phyloP scores from a whole-genome alignment of 2,329 filamentous ascomycete species.

The Ustilaginoidea virens region DNA sequence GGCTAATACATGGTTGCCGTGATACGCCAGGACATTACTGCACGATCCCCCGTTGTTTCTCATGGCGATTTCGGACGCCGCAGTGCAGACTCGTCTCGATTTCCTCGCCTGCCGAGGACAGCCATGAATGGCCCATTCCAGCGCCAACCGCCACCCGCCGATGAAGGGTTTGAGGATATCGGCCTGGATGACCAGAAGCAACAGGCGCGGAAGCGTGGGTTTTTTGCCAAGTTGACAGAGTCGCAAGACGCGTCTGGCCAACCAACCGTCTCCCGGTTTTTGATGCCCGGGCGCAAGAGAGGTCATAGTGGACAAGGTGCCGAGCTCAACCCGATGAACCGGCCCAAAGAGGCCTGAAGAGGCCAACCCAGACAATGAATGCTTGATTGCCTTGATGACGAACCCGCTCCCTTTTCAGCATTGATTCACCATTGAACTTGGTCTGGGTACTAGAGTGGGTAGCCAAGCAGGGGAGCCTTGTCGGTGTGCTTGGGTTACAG shows the following conservation, averaged over 20 bases:
- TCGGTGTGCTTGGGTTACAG: no score
- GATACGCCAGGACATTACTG: slow-evolving; percentile 76
- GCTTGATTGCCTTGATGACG: no score
- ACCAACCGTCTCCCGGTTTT: slow-evolving; percentile 39
- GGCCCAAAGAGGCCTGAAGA: slow-evolving; percentile 14
- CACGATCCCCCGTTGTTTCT: slow-evolving; percentile 58
- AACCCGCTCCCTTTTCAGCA: no score
- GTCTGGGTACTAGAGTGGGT: no score
- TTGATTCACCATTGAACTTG: no score
- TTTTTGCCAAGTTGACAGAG: slow-evolving; percentile 67
- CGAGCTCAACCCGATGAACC: slow-evolving; percentile 52
- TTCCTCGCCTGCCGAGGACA: slow-evolving; percentile 45
- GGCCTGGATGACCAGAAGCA: slow-evolving; percentile 62
- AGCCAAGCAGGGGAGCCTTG: no score
- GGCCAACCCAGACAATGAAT: no score
- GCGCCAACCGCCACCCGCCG: slow-evolving; percentile 47
- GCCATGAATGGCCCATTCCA: slow-evolving; percentile 43
- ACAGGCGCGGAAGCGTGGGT: slow-evolving; percentile 40
- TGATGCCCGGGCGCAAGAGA: slow-evolving; percentile 56
- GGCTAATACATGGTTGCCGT: no score
- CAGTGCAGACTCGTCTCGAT: slow-evolving; percentile 63
- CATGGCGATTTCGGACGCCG: slow-evolving; percentile 51
- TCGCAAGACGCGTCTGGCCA: slow-evolving; percentile 21
- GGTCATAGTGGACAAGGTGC: slow-evolving; percentile 49
- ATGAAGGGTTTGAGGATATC: slow-evolving; percentile 82